A percentile compares a stretch with the other conserved stretches of the same genome.
These are phyloP conservation scores for Apiospora marii DNA, from an alignment of 2,329 filamentous ascomycete genomes.

Conservation along the genomic window DNA sequence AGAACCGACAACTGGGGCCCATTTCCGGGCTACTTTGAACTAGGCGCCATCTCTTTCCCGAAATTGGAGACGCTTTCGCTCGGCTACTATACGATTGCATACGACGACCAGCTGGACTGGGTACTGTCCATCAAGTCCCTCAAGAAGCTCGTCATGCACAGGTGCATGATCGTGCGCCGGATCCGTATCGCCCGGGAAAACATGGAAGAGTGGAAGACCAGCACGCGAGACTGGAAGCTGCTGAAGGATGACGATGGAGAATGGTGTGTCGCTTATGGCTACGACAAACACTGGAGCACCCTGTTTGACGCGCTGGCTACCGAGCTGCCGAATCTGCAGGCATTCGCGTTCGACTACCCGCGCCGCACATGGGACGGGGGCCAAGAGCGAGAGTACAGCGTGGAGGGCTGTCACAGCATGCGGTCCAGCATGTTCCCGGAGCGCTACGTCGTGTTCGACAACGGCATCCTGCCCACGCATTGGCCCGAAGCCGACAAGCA, in stretches of 20 bases:
- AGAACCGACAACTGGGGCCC: neutral
- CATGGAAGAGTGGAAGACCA: neutral
- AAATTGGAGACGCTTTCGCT: neutral
- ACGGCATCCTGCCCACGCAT: neutral
- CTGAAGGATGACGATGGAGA: neutral
- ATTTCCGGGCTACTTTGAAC: neutral
- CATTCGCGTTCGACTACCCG: neutral
- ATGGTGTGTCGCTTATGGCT: neutral
- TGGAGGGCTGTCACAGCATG: neutral
- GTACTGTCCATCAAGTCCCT: neutral
- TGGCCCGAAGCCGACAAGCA: neutral
- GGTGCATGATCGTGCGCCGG: neutral
- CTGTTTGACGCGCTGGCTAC: neutral
- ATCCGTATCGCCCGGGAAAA: neutral
- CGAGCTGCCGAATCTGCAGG: neutral
- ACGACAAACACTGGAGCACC: neutral
- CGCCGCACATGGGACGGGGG: neutral
- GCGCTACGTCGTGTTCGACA: neutral
- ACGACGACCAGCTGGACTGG: neutral
- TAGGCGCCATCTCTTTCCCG: neutral
- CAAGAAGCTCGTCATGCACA: slow-evolving; percentile 9
- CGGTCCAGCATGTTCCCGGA: neutral
- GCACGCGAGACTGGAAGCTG: neutral
- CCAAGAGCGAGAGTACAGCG: neutral
- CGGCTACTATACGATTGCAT: neutral